Percentiles rank a stretch among this genome's conserved stretches.
phyloP scores from a whole-genome alignment of 225 moss, liverwort and hornwort species.

The Rhytidiadelphus loreus region DNA sequence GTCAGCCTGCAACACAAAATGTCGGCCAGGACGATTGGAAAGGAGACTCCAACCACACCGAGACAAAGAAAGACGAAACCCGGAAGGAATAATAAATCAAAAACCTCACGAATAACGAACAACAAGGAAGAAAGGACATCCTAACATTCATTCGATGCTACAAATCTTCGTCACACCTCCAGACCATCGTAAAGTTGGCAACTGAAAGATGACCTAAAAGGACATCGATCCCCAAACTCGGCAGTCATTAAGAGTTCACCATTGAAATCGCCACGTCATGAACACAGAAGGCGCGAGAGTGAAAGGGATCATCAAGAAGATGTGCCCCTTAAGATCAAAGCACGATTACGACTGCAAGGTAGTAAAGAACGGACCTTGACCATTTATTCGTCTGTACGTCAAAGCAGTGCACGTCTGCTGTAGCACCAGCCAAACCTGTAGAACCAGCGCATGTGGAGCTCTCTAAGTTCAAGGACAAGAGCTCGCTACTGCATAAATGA shows the following conservation, averaged over 20 bases:
- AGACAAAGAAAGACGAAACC: not conserved
- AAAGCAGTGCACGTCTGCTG: constrained; percentile 95
- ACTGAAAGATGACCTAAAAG: not conserved
- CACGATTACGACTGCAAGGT: not conserved
- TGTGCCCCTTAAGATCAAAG: not conserved
- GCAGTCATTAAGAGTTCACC: not conserved
- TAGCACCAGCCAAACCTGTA: constrained; percentile 91
- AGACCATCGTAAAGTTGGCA: not conserved
- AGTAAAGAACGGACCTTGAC: constrained; percentile 45
- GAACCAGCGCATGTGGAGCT: constrained; percentile 1
- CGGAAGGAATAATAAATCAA: not conserved
- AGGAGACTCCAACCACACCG: not conserved
- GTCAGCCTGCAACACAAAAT: constrained; percentile 24
- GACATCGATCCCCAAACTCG: not conserved
- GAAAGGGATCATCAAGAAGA: not conserved
- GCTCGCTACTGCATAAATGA: not conserved
- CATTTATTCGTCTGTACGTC: constrained; percentile 79
- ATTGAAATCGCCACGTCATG: not conserved
- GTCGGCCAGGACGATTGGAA: not conserved
- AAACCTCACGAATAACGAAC: not conserved
- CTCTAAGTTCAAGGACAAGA: not conserved
- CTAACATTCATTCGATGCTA: not conserved
- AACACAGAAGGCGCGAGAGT: not conserved
- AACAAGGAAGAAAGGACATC: not conserved
- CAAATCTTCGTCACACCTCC: not conserved